These are phyloP conservation scores for Linnemannia zychae DNA, from an alignment of 192 early-diverging fungal genomes.

Conservation along the genomic window DNA sequence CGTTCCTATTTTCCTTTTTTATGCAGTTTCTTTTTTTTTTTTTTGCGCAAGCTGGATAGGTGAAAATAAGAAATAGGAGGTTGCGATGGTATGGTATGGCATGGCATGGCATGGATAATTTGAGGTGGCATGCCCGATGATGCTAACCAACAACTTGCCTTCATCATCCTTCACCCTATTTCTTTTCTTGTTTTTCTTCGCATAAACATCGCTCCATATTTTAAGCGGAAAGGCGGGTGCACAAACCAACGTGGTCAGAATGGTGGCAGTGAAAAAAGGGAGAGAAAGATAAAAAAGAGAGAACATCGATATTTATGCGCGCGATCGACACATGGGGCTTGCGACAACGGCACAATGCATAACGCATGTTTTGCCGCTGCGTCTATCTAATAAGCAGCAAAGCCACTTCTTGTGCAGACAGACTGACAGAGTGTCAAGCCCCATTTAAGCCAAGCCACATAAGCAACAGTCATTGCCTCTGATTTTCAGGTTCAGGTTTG, in stretches of 20 bases:
- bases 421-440: neutral
- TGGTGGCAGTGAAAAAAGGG: neutral
- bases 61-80: neutral
- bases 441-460: neutral
- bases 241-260: neutral
- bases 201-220: neutral
- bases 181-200: neutral
- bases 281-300: neutral
- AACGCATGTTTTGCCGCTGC: no score
- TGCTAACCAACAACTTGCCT: neutral
- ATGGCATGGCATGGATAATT: neutral
- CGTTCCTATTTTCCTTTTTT: neutral
- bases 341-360: neutral
- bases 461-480: neutral
- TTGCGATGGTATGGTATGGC: neutral
- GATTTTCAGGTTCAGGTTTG: neutral
- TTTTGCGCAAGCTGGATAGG: neutral
- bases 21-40: neutral
- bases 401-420: neutral
- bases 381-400: neutral
- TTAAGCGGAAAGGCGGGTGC: neutral
- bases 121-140: neutral
- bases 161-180: neutral
- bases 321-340: conserved; percentile 1
- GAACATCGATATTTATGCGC: neutral